A percentile compares a stretch with the other conserved stretches of the same genome.
These are phyloP conservation scores for Exophiala spinifera DNA, from an alignment of 2,329 filamentous ascomycete genomes.

Conservation along the genomic window DNA sequence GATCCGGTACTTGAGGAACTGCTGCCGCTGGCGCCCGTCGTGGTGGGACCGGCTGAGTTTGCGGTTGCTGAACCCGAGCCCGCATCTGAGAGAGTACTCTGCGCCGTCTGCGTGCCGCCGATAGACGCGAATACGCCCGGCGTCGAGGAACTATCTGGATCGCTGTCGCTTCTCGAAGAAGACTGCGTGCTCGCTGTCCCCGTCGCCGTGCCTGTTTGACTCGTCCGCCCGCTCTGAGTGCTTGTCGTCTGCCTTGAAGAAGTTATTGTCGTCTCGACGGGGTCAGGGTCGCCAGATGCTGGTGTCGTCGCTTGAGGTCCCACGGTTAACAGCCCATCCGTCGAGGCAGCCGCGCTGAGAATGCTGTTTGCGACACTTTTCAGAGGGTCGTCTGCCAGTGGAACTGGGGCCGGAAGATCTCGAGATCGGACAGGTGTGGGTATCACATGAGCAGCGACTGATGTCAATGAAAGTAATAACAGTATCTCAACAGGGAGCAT, in stretches of 20 bases:
- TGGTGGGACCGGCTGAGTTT: not conserved
- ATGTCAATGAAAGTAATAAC: constrained; percentile 4
- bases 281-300: not conserved
- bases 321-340: not conserved
- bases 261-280: not conserved
- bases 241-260: not conserved
- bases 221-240: not conserved
- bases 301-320: not conserved
- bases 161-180: not conserved
- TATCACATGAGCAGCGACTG: constrained; percentile 7
- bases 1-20: not conserved
- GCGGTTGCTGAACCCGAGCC: constrained; percentile 3
- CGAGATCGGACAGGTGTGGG: constrained; percentile 8
- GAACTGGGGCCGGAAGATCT: constrained; percentile 5
- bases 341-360: constrained; percentile 4
- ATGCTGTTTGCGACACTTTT: constrained; percentile 19
- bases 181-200: not conserved
- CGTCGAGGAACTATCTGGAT: not conserved
- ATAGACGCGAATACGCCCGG: not conserved
- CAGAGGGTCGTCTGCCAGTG: constrained; percentile 5
- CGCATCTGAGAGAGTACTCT: not conserved
- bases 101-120: not conserved
- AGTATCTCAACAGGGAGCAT: not conserved
- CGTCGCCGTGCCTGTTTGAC: not conserved
- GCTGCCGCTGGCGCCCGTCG: not conserved